Base-by-base conservation (phyloP, 257 asterid species). In the Plectranthus barbatus region DNA sequence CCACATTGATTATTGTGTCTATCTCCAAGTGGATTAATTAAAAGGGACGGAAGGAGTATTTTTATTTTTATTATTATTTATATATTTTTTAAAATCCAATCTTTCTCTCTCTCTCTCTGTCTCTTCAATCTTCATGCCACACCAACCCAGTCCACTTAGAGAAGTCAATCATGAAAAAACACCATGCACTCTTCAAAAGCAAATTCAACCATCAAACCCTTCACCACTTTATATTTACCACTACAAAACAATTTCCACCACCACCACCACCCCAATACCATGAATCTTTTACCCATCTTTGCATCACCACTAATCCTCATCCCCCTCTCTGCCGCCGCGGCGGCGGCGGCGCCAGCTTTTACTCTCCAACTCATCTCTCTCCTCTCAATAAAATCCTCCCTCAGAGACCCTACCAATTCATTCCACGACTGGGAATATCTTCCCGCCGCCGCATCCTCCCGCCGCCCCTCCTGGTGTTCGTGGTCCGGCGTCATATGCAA, bases 401-500 rank as follows among this genome's bases (percentile, higher is more conserved):
- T 92, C 7, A 60, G 24, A 8, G 96, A 85, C 77, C 91, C 95
- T 10, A 72, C 56, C n/a, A 80, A 76, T 70, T 63, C 83, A 8
- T 78, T 92, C 71, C 77, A 12, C 5, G 91, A 82, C 42, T 92
- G 99, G 99, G 84, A 85, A 23, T 23, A 23, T 23, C 29, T 4
- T 20, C 78, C 86, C 3, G 11, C 80, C 0, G 48, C 71, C 2
- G 59, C 74, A 0, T 79, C 71, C 31, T 60, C 90, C 41, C 56
- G 65, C 11, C 73, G 20, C 17, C 87, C 93, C 8, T 70, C 41
- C 4, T 89, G 95, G 96, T 93, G 99, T 21, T 62, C 84, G 0
- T 93, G 97, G 97, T 63, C 92, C 11, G 96, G 95, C 33, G 60
- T 93, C 63, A 60, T 26, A 54, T 93, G 99, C 78, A 86, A 81